A percentile compares a stretch with the other conserved stretches of the same genome.
Evolutionary conservation across 2,329 filamentous ascomycete species (phyloP).

Genomic region (Nemania diffusa): DNA sequence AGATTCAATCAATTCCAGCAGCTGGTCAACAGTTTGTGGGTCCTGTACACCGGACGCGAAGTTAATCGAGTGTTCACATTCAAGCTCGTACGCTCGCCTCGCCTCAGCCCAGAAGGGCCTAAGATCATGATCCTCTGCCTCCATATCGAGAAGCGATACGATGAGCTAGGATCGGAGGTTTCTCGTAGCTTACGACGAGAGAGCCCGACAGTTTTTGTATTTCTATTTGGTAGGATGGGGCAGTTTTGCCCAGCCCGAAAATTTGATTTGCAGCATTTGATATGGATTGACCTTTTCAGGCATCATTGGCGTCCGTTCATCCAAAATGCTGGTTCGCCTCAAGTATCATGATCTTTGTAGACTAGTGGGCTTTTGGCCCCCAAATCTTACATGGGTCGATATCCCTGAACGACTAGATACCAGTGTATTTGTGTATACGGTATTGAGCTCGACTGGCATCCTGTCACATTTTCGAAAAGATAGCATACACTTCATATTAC

Average conservation of each 20-base stretch:
- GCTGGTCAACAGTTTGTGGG: conserved; percentile 4
- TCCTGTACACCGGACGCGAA: background rate
- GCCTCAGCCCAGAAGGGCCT: conserved; percentile 21
- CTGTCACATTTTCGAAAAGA: background rate
- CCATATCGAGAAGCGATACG: background rate
- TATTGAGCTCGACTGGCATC: background rate
- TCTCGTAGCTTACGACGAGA: background rate
- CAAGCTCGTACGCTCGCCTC: conserved; percentile 15
- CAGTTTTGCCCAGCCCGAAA: background rate
- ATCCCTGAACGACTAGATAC: background rate
- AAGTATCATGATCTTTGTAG: background rate
- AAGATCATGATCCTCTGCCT: conserved; percentile 14
- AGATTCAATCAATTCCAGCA: conserved; percentile 19
- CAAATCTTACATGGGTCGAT: background rate
- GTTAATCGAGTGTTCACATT: conserved; percentile 14
- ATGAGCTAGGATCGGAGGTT: background rate
- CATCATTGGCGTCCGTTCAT: background rate
- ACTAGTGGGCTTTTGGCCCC: background rate
- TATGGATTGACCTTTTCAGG: background rate
- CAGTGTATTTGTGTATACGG: background rate
- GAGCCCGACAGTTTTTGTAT: background rate
- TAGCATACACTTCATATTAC: background rate
- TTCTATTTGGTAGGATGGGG: background rate
- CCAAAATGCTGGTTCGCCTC: background rate
- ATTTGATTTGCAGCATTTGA: background rate